phyloP scores from a whole-genome alignment of 345 rosid genomes.

The Camelina sativa region DNA sequence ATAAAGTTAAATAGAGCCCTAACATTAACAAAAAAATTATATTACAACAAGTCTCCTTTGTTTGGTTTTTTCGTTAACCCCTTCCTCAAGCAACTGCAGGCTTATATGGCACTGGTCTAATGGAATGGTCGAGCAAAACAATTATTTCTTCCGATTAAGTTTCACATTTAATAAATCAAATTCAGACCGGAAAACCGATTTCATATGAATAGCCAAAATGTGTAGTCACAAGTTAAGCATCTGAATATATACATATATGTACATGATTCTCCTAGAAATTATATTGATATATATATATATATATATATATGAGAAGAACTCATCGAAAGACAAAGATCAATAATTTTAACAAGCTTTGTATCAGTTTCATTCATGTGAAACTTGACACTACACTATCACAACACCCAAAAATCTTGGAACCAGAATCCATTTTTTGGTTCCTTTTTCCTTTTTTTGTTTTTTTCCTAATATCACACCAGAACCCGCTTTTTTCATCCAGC shows the following conservation, averaged over 20 bases:
- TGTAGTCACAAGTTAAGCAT: constrained; percentile 16
- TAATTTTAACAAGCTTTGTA: constrained; percentile 23
- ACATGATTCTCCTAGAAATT: constrained; percentile 8
- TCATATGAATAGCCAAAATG: background rate
- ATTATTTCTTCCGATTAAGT: too few species aligned
- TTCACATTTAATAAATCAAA: background rate
- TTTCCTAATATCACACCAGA: constrained; percentile 35
- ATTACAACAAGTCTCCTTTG: background rate
- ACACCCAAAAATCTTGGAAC: constrained; percentile 42
- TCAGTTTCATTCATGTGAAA: constrained; percentile 29
- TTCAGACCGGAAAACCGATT: background rate
- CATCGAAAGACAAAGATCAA: background rate
- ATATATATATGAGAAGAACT: background rate
- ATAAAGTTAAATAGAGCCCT: background rate
- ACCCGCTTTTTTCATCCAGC: constrained; percentile 16
- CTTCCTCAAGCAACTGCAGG: constrained; percentile 27
- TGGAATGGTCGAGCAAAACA: background rate
- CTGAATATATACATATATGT: background rate
- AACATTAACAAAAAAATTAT: background rate
- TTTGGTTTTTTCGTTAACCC: background rate
- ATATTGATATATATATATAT: background rate
- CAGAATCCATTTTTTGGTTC: constrained; percentile 23
- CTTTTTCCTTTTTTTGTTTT: constrained; percentile 1
- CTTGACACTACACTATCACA: constrained; percentile 26
- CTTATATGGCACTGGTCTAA: background rate